Base-by-base conservation (phyloP, 768 basidiomycete species). In the Kockovaella imperatae region DNA sequence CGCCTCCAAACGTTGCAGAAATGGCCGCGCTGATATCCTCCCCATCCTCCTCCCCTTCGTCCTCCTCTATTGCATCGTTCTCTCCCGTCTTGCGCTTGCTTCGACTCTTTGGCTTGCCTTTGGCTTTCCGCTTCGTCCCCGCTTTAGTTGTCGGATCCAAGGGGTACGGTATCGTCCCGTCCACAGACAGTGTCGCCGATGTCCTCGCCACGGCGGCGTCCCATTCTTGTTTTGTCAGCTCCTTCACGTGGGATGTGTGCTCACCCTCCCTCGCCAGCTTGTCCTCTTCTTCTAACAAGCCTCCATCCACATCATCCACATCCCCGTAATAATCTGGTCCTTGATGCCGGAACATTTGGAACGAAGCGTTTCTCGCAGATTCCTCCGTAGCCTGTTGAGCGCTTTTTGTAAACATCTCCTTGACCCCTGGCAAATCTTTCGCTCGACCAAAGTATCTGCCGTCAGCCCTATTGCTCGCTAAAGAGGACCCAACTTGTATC, bases 381-480 rank as follows among this genome's bases (percentile, higher is more conserved):
- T 95, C 89, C 67, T 95, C 91, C 28, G 87, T 84, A 38, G 86
- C 87, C 42, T 90, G 86, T 18, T 52, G 46, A 5, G 64, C 73
- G 36, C 83, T 79, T 68, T 83, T 82, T 67, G 84, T 76, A 65
- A 96, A 97, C n/a, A 99, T 78, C 70, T 97, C 93, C 49, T 83
- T 83, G 10, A 96, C 88, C 31, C 93, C 91, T 0, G 93, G 93
- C 1, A 99, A 75, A 47, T 97, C 93, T 69, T 88, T 93, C 3
- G 93, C 89, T 24, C 91, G 83, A 48, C 91, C 93, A 69, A 99
- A 97, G 72, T 96, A 97, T 68, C 90, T 93, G 52, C 25, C 38
- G 18, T 10, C 20, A n/a, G 31, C 18, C 4, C 18, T 28, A 41
- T 49, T 6, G 21, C 11, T 24, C 3, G 11, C 4, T 20, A 45